A percentile compares a stretch with the other conserved stretches of the same genome.
phyloP scores from a whole-genome alignment of 208 protist species.

The Vickermania spadyakhi region DNA sequence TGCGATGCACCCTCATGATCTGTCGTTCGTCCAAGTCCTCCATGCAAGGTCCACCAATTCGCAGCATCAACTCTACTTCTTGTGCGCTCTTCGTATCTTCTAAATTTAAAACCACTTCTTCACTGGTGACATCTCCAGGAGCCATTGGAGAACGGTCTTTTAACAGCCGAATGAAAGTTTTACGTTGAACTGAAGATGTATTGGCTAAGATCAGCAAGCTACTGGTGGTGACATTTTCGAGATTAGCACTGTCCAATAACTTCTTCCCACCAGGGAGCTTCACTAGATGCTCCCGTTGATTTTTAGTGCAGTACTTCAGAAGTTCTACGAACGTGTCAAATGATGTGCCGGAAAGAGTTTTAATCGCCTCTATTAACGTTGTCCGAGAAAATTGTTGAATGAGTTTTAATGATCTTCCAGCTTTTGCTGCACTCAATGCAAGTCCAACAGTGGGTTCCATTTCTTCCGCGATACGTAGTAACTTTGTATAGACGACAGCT shows the following conservation, averaged over 20 bases:
- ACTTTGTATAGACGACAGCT: not conserved
- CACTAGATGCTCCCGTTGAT: conserved; percentile 10
- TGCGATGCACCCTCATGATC: conserved; percentile 49
- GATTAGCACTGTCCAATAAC: not conserved
- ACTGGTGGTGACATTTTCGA: not conserved
- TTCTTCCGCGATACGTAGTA: not conserved
- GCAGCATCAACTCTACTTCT: conserved; percentile 28
- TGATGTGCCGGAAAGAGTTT: not conserved
- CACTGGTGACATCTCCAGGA: conserved; percentile 17
- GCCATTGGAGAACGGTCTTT: conserved; percentile 7
- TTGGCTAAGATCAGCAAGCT: not conserved
- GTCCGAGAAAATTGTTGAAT: not conserved
- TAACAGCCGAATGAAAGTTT: conserved; percentile 2
- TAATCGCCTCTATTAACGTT: not conserved
- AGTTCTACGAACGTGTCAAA: conserved; percentile 1
- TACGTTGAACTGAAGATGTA: not conserved
- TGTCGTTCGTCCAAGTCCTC: conserved; percentile 30
- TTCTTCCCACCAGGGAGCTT: conserved; percentile 12
- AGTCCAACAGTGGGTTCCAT: not conserved
- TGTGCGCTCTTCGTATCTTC: conserved; percentile 16
- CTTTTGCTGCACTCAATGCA: not conserved
- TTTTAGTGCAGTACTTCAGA: not conserved
- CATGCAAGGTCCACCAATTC: conserved; percentile 14
- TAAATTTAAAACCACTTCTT: conserved; percentile 44
- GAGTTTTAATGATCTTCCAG: not conserved